phyloP scores from a whole-genome alignment of 208 protist genomes.

The Acanthamoeba lenticulata region DNA sequence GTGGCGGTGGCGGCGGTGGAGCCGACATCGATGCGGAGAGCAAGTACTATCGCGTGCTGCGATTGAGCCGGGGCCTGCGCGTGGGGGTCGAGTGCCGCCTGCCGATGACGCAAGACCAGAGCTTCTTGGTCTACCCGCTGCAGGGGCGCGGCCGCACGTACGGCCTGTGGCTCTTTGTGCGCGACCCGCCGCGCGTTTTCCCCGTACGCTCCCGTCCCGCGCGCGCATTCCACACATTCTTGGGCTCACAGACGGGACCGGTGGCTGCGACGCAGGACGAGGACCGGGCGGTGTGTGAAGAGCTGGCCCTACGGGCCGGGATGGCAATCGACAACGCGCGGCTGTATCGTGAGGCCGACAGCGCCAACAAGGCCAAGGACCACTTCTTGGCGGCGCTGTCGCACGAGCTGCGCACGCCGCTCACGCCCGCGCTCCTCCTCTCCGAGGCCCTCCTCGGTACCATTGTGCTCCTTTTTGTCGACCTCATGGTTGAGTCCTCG shows the following conservation, averaged over 20 bases:
- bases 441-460: not conserved
- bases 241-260: not conserved
- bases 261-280: not conserved
- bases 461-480: not conserved
- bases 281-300: not conserved
- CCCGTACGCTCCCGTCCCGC: not conserved
- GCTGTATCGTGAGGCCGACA: not conserved
- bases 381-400: conserved; percentile 34
- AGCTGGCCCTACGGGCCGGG: not conserved
- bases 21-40: not conserved
- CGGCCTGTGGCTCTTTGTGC: not conserved
- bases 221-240: too few species aligned
- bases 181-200: not conserved
- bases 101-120: not conserved
- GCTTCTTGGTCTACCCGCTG: not conserved
- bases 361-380: not conserved
- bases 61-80: not conserved
- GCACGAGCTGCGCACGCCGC: conserved; percentile 15
- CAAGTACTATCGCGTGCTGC: not conserved
- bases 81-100: not conserved
- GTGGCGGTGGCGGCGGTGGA: not conserved
- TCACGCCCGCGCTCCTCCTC: not conserved
- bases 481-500: not conserved
- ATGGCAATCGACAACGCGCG: not conserved
- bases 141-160: not conserved